A percentile compares a stretch with the other conserved stretches of the same genome.
These are phyloP conservation scores for Phytophthora kernoviae DNA, from an alignment of 352 stramenopile species.

Conservation along the genomic window DNA sequence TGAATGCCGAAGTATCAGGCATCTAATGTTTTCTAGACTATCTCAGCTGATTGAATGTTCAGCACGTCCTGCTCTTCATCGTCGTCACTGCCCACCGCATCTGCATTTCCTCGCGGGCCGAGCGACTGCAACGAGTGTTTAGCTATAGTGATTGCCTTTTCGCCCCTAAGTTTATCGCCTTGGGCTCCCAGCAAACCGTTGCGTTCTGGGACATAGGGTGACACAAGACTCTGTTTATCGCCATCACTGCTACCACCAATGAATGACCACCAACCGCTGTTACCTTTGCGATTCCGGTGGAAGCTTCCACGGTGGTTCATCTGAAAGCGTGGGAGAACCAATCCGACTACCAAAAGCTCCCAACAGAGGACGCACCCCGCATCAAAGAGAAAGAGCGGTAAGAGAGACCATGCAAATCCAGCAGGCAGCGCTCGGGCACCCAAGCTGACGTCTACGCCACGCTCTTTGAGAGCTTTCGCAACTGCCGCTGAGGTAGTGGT, in stretches of 20 bases:
- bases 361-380: constrained; percentile 55
- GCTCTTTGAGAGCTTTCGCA: constrained; percentile 24
- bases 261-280: constrained; percentile 19
- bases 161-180: constrained; percentile 10
- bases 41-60: constrained; percentile 36
- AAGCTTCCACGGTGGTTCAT: constrained; percentile 35
- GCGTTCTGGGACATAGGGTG: constrained; percentile 52
- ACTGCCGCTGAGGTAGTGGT: constrained; percentile 45
- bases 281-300: constrained; percentile 11
- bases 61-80: constrained; percentile 57
- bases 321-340: constrained; percentile 58
- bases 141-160: constrained; percentile 13
- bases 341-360: constrained; percentile 63
- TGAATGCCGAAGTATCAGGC: neutral
- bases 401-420: constrained; percentile 63
- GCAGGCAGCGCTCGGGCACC: constrained; percentile 55
- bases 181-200: constrained; percentile 47
- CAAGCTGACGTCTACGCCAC: constrained; percentile 63
- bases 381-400: constrained; percentile 76
- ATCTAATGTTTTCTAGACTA: constrained; percentile 24
- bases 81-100: constrained; percentile 22
- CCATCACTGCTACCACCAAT: constrained; percentile 21
- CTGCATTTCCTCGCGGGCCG: constrained; percentile 1
- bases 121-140: constrained; percentile 27
- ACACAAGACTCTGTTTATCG: constrained; percentile 48